phyloP scores from a whole-genome alignment of 305 asterid species.

The Lippia alba region DNA sequence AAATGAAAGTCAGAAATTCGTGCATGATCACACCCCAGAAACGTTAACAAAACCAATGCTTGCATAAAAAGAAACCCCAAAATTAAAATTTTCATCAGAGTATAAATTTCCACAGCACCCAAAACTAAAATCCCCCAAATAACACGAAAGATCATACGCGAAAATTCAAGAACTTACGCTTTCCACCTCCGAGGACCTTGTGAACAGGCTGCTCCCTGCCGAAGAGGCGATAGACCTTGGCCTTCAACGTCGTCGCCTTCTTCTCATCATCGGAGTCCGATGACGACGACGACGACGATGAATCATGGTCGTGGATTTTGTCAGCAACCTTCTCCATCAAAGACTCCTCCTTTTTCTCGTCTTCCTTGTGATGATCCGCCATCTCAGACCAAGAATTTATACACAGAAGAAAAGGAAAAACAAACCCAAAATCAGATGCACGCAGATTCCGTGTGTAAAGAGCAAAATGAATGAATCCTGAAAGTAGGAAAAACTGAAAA shows the following conservation, averaged over 20 bases:
- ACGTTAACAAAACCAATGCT: not conserved
- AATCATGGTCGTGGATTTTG: slow-evolving; percentile 49
- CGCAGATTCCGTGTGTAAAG: slow-evolving; percentile 28
- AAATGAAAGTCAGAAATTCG: slow-evolving; percentile 34
- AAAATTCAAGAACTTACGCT: slow-evolving; percentile 48
- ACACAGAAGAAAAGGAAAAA: not conserved
- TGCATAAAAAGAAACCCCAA: not conserved
- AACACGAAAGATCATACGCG: not conserved
- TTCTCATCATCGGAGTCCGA: slow-evolving; percentile 68
- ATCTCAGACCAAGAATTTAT: slow-evolving; percentile 22
- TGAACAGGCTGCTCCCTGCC: slow-evolving; percentile 82
- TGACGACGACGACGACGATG: slow-evolving; percentile 63
- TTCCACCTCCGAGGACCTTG: slow-evolving; percentile 79
- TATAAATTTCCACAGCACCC: not conserved
- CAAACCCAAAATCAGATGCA: slow-evolving; percentile 15
- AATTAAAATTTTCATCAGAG: not conserved
- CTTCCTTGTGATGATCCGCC: slow-evolving; percentile 58
- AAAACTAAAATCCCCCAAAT: not conserved
- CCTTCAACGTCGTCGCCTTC: slow-evolving; percentile 46
- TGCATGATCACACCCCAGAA: slow-evolving; percentile 34
- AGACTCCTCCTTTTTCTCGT: slow-evolving; percentile 61
- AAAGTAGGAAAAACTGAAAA: not conserved
- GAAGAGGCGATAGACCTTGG: slow-evolving; percentile 65
- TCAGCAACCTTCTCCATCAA: slow-evolving; percentile 59
- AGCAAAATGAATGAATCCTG: slow-evolving; percentile 38